Conservation (phyloP, 345 rosid genomes). For the Salix brachista region DNA sequence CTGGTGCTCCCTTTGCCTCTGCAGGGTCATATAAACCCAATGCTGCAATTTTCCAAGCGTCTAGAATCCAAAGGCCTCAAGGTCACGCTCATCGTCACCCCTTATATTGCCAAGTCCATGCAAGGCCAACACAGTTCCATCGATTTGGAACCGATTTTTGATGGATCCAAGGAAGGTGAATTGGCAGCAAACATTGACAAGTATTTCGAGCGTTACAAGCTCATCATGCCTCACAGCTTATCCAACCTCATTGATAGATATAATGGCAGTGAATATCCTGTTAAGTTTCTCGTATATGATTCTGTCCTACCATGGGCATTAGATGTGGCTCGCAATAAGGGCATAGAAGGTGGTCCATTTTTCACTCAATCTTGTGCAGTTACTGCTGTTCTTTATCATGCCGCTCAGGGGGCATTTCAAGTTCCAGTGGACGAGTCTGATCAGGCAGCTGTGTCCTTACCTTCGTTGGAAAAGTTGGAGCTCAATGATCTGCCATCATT, state of each 20-base stretch:
- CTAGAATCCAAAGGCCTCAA: conserved; percentile 25
- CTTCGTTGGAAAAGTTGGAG: no score
- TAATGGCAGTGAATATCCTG: not conserved
- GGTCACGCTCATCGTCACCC: conserved; percentile 16
- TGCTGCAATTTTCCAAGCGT: conserved; percentile 30
- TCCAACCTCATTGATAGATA: conserved; percentile 22
- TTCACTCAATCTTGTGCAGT: no score
- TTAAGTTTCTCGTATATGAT: no score
- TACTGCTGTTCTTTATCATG: no score
- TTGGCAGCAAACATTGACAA: conserved; percentile 16
- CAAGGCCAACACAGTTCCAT: conserved; percentile 16
- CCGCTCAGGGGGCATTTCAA: no score
- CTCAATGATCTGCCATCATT: no score
- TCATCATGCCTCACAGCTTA: conserved; percentile 19
- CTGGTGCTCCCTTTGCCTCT: conserved; percentile 18
- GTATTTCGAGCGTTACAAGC: conserved; percentile 17
- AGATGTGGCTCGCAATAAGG: no score
- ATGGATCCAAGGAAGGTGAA: conserved; percentile 32
- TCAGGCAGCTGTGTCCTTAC: no score
- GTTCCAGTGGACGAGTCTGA: no score
- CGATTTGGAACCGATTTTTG: conserved; percentile 26
- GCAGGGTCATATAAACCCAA: conserved; percentile 35
- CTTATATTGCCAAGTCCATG: conserved; percentile 14
- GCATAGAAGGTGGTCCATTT: no score
- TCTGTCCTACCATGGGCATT: no score